These are phyloP conservation scores for Isabelozyma heimii DNA, from an alignment of 805 yeast genomes.

Conservation along the genomic window DNA sequence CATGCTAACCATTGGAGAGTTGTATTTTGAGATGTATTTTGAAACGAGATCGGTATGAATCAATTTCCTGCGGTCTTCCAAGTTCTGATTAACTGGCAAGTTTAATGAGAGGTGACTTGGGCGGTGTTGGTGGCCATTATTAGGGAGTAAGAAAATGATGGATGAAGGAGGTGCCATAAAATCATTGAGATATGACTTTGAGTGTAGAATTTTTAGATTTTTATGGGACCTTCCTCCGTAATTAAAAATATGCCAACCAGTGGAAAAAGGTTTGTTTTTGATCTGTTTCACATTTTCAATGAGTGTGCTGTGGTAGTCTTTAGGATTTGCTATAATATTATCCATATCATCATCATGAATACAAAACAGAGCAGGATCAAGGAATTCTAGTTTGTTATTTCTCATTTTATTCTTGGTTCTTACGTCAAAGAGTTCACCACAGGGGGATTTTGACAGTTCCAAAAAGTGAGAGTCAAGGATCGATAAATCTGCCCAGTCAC, in stretches of 20 bases:
- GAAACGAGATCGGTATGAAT: conserved; percentile 6
- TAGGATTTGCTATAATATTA: conserved; percentile 1
- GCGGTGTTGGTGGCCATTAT: not conserved
- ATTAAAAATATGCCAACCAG: conserved; percentile 40
- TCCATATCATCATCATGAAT: conserved; percentile 21
- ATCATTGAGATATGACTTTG: conserved; percentile 38
- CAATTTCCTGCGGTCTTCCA: conserved; percentile 4
- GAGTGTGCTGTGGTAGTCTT: not conserved
- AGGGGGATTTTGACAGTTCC: conserved; percentile 10
- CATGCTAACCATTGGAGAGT: conserved; percentile 7
- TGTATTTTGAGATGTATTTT: conserved; percentile 2
- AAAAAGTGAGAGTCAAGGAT: conserved; percentile 13
- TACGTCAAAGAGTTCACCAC: conserved; percentile 15
- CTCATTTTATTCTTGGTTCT: conserved; percentile 7
- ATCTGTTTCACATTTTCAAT: conserved; percentile 4
- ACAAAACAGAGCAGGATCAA: conserved; percentile 17
- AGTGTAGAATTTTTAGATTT: conserved; percentile 25
- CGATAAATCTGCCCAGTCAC: conserved; percentile 27
- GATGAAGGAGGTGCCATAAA: conserved; percentile 39
- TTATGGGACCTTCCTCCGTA: conserved; percentile 30
- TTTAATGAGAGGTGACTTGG: conserved; percentile 3
- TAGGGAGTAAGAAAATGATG: conserved; percentile 27
- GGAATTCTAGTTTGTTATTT: conserved; percentile 9
- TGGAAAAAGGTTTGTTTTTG: conserved; percentile 7
- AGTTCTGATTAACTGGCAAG: conserved; percentile 16